Percentiles rank a stretch among this genome's conserved stretches.
phyloP scores from a whole-genome alignment of 768 basidiomycete genomes.

The Rhodocollybia butyracea region DNA sequence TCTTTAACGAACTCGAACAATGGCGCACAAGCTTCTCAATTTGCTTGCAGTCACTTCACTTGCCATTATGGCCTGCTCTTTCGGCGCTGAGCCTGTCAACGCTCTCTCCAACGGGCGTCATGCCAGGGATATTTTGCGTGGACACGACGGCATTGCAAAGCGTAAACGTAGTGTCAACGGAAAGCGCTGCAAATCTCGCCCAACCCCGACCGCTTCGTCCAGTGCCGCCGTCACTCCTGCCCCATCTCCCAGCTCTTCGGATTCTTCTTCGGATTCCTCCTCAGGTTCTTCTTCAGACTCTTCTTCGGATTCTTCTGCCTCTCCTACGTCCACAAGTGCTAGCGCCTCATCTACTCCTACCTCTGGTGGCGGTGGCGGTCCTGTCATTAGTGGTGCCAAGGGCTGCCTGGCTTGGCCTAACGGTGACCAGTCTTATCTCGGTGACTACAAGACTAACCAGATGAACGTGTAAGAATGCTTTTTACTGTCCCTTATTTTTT shows the following conservation, averaged over 20 bases:
- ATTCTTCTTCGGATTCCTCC: background rate
- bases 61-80: conserved; percentile 51
- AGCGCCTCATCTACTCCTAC: conserved; percentile 14
- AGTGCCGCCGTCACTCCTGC: conserved; percentile 9
- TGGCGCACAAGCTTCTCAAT: conserved; percentile 49
- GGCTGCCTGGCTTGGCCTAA: conserved; percentile 69
- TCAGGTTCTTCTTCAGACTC: background rate
- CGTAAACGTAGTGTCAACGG: conserved; percentile 42
- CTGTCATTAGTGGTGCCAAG: conserved; percentile 16
- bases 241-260: conserved; percentile 14
- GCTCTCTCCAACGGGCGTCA: conserved; percentile 50
- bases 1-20: conserved; percentile 33
- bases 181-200: conserved; percentile 58
- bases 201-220: conserved; percentile 27
- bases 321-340: conserved; percentile 5
- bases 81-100: conserved; percentile 41
- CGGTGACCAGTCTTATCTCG: conserved; percentile 45
- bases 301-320: conserved; percentile 1
- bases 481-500: background rate
- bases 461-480: conserved; percentile 37
- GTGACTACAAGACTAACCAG: conserved; percentile 44
- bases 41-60: conserved; percentile 58
- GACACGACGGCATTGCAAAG: conserved; percentile 44
- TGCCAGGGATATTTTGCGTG: conserved; percentile 42
- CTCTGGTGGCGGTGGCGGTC: conserved; percentile 5